phyloP scores from a whole-genome alignment of 192 early-diverging fungal species.

The Linnemannia elongata region DNA sequence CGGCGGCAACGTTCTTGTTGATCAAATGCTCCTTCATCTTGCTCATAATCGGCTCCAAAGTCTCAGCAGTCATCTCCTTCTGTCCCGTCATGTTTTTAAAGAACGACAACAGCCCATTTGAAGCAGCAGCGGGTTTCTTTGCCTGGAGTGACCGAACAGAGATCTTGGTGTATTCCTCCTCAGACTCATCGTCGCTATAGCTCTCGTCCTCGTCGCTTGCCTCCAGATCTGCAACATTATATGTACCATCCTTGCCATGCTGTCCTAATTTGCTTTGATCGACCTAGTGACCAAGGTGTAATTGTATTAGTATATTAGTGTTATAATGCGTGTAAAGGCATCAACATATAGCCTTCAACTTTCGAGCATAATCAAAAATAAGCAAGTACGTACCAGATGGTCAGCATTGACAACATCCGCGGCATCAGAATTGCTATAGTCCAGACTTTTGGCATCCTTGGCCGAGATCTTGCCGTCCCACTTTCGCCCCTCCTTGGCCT shows the following conservation, averaged over 20 bases:
- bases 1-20: constrained; percentile 93
- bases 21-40: constrained; percentile 95
- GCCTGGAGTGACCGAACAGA: constrained; percentile 33
- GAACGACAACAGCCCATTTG: constrained; percentile 73
- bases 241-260: constrained; percentile 76
- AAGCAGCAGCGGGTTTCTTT: constrained; percentile 19
- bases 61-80: constrained; percentile 77
- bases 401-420: constrained; percentile 32
- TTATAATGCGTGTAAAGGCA: neutral
- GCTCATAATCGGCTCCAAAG: constrained; percentile 83
- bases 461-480: constrained; percentile 83
- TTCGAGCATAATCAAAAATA: neutral
- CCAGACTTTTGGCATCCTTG: constrained; percentile 66
- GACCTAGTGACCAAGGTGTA: constrained; percentile 26
- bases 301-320: neutral
- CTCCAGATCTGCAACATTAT: constrained; percentile 82
- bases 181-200: constrained; percentile 68
- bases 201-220: constrained; percentile 65
- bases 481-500: constrained; percentile 68
- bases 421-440: constrained; percentile 59
- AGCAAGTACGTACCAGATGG: constrained; percentile 32
- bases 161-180: constrained; percentile 58
- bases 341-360: neutral
- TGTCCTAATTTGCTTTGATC: constrained; percentile 75
- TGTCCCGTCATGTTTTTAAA: constrained; percentile 81